Evolutionary conservation across 2,329 filamentous ascomycete genomes (phyloP).

Genomic region (Apiospora rasikravindrae): DNA sequence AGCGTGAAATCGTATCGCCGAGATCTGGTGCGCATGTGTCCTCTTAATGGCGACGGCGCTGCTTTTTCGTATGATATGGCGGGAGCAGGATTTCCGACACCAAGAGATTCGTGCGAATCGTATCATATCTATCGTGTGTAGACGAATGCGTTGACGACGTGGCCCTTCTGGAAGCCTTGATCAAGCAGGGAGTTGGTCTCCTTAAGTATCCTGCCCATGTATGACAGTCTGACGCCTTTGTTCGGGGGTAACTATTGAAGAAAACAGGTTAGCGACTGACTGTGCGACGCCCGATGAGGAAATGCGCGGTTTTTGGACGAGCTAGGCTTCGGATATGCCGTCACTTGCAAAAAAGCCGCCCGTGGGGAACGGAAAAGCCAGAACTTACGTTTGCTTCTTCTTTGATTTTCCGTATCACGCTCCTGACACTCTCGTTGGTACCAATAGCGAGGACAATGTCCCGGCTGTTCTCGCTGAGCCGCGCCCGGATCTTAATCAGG

Average conservation of each 20-base stretch:
- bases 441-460: conserved; percentile 65
- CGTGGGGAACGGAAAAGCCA: conserved; percentile 16
- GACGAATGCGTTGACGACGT: conserved; percentile 80
- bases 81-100: too few species aligned
- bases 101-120: not conserved
- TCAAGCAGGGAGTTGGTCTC: conserved; percentile 68
- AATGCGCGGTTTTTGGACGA: conserved; percentile 9
- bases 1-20: not conserved
- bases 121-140: conserved; percentile 50
- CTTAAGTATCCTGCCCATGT: conserved; percentile 80
- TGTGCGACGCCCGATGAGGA: conserved; percentile 20
- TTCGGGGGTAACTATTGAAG: conserved; percentile 57
- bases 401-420: conserved; percentile 65
- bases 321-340: not conserved
- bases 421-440: conserved; percentile 67
- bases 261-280: conserved; percentile 2
- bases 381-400: conserved; percentile 66
- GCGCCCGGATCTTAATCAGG: conserved; percentile 61
- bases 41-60: too few species aligned
- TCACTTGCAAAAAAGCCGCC: not conserved
- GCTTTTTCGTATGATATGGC: not conserved
- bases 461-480: conserved; percentile 70
- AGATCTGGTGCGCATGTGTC: too few species aligned
- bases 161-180: conserved; percentile 77
- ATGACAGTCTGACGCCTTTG: conserved; percentile 72